phyloP scores from a whole-genome alignment of 2,329 filamentous ascomycete genomes.

The Teratosphaeria pseudoeucalypti region DNA sequence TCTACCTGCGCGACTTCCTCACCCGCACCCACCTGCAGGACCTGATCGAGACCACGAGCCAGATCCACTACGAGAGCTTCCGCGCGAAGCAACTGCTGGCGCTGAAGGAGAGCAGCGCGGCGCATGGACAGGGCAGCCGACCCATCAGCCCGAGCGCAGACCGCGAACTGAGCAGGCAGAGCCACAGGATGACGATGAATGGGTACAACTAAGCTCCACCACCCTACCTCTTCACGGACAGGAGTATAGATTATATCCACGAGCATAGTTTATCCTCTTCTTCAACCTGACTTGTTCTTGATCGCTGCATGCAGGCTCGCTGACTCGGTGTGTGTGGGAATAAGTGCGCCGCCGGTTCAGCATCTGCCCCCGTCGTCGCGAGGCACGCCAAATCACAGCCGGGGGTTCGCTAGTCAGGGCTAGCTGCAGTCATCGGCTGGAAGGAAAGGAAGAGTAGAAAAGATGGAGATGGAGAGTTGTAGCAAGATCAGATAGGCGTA shows the following conservation, averaged over 20 bases:
- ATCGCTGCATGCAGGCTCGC: conserved; percentile 8
- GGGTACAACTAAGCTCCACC: conserved; percentile 61
- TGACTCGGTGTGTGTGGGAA: conserved; percentile 6
- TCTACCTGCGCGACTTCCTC: conserved; percentile 96
- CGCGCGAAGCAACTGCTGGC: conserved; percentile 96
- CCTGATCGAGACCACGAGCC: conserved; percentile 95
- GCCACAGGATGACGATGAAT: conserved; percentile 97
- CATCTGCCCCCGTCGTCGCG: conserved; percentile 5
- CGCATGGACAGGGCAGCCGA: conserved; percentile 61
- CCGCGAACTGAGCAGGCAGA: conserved; percentile 90
- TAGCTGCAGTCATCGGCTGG: background rate
- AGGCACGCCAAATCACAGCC: conserved; percentile 14
- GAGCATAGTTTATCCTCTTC: background rate
- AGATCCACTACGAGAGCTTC: conserved; percentile 99
- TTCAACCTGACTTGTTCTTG: background rate
- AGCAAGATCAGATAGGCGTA: background rate
- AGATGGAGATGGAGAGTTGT: background rate
- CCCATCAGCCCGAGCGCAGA: conserved; percentile 94
- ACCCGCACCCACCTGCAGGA: conserved; percentile 97
- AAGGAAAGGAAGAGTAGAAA: background rate
- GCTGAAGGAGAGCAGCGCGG: conserved; percentile 93
- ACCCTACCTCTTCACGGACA: background rate
- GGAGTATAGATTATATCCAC: conserved; percentile 6
- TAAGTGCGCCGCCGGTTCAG: background rate
- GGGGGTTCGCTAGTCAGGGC: conserved; percentile 17